Conservation (phyloP, 805 yeast genomes). For the Candida yuanshanica region DNA sequence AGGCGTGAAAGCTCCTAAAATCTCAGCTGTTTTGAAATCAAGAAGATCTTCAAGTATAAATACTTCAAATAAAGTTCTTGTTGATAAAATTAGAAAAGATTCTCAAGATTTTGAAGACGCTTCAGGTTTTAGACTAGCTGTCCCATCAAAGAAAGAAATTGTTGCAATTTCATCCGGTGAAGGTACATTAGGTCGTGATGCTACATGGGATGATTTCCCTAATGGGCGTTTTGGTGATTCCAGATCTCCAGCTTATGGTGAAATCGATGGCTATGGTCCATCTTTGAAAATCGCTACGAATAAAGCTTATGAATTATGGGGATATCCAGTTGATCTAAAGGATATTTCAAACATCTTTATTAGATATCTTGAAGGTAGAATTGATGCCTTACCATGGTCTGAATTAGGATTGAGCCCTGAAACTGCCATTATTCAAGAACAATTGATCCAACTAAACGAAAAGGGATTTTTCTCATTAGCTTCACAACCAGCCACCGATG, state of each 20-base stretch:
- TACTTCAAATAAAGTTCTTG: conserved; percentile 37
- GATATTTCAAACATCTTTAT: conserved; percentile 68
- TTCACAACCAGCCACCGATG: conserved; percentile 93
- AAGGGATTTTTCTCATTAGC: conserved; percentile 81
- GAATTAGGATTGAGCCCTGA: conserved; percentile 83
- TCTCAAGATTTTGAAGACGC: conserved; percentile 20
- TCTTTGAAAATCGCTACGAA: conserved; percentile 67
- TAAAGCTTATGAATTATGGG: conserved; percentile 74
- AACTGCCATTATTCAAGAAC: conserved; percentile 89
- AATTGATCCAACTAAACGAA: conserved; percentile 71
- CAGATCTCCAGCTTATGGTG: conserved; percentile 95
- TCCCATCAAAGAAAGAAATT: conserved; percentile 48
- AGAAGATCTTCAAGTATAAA: conserved; percentile 21
- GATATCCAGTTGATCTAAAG: conserved; percentile 51
- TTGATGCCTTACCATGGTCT: conserved; percentile 86
- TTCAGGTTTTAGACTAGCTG: conserved; percentile 18
- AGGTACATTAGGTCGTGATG: conserved; percentile 80
- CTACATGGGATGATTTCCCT: conserved; percentile 96
- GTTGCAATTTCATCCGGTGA: conserved; percentile 79
- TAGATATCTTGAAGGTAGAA: conserved; percentile 66
- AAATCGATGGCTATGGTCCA: conserved; percentile 96
- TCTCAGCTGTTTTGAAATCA: conserved; percentile 4
- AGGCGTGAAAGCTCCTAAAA: conserved; percentile 2
- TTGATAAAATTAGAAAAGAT: conserved; percentile 25
- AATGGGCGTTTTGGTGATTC: conserved; percentile 96